Evolutionary conservation across 345 rosid species (phyloP).

Genomic region (Eucalyptus pumila): DNA sequence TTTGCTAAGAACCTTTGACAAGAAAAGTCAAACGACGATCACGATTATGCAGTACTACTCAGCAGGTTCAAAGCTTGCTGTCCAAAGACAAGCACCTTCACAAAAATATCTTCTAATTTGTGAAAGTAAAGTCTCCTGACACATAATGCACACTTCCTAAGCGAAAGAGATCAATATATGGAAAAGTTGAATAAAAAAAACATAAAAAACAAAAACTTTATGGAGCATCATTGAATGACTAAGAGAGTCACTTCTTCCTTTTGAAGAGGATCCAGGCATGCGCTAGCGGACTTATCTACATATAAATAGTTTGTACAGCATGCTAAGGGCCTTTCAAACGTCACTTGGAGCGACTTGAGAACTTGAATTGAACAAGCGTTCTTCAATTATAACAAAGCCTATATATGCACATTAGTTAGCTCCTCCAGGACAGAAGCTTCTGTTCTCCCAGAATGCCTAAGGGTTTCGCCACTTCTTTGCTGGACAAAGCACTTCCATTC

Average conservation of each 20-base stretch:
- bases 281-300: background rate
- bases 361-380: background rate
- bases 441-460: background rate
- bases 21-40: background rate
- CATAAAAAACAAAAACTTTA: background rate
- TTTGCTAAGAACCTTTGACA: background rate
- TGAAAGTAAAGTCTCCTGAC: background rate
- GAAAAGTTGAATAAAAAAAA: background rate
- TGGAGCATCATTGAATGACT: background rate
- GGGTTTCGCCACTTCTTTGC: background rate
- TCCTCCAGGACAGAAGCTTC: background rate
- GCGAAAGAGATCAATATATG: background rate
- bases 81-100: background rate
- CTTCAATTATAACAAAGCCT: background rate
- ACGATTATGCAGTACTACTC: background rate
- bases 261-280: background rate
- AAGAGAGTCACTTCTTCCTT: background rate
- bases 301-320: background rate
- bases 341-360: background rate
- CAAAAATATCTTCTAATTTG: background rate
- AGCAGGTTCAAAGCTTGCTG: background rate
- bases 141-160: background rate
- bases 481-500: background rate
- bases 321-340: background rate
- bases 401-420: background rate